phyloP scores from a whole-genome alignment of 2,329 filamentous ascomycete species.

The Botrytis fabae region DNA sequence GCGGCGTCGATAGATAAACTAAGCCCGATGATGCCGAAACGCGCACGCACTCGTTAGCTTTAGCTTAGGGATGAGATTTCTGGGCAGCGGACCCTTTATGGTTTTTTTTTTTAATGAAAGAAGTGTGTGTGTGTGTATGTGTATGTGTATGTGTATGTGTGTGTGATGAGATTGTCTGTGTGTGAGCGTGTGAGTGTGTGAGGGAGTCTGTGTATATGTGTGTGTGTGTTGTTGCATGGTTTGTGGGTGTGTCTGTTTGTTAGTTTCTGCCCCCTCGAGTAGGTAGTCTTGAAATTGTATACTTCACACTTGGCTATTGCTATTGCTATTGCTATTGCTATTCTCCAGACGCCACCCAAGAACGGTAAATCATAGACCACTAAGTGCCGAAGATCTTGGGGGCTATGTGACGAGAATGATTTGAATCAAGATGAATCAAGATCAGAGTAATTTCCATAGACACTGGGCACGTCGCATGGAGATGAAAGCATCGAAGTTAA shows the following conservation, averaged over 20 bases:
- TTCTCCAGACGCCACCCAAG: not conserved
- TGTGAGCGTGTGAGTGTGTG: not conserved
- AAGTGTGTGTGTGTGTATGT: not conserved
- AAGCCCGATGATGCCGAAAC: slow-evolving; percentile 5
- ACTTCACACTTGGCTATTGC: not conserved
- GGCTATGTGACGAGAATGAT: not conserved
- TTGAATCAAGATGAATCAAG: not conserved
- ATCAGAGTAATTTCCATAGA: not conserved
- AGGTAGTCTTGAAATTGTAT: not conserved
- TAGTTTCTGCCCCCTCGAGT: not conserved
- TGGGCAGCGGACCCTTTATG: not conserved
- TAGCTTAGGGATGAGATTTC: not conserved
- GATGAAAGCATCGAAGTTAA: not conserved
- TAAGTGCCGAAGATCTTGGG: not conserved
- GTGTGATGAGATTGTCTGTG: not conserved
- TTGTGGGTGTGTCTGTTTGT: no score
- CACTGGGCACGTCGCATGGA: not conserved
- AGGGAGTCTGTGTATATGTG: not conserved
- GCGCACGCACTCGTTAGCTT: not conserved
- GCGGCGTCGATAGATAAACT: not conserved
- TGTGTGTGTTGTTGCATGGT: not conserved
- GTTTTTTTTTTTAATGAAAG: not conserved
- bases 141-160: not conserved
- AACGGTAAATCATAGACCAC: not conserved
- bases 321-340: no score